Base-by-base conservation (phyloP, 2,329 filamentous ascomycete genomes). In the Fusarium denticulatum region DNA sequence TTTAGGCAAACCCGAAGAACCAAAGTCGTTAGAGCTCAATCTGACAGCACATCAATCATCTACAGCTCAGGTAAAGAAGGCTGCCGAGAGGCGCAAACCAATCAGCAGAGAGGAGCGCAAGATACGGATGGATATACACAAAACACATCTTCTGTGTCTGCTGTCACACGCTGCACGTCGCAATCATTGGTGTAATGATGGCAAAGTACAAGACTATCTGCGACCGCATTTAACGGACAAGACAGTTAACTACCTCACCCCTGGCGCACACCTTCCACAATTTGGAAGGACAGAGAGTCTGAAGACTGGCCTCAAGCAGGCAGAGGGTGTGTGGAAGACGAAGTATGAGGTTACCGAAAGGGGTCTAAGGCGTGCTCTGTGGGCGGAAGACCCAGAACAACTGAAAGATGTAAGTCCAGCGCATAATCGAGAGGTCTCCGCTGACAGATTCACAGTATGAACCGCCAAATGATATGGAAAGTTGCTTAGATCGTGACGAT, bases 121-220 rank as follows among this genome's bases (percentile, higher is more conserved):
- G 47, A 83, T 80, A 20, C 90, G 95, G 26, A 80, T 96, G 36
- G 88, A 94, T 58, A 87, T 95, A n/a, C 96, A 99, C 81, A 97
- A 96, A 81, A 86, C 91, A 69, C 95, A 99, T 82, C 74, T 98
- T 1, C 84, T 98, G 20, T 97, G 94, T 79, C 86, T 99, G 5
- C 82, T 99, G 22, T 90, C 91, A 15, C 94, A 98, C 81, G 88
- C 92, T 22, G 88, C 93, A 73, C 86, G 90, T 64, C 90, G 95
- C 62, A 99, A 98, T 79, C 85, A 89, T 61, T 98, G 96, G 94
- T 98, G 95, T 83, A 97, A 97, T 77, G 92, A 96, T 79, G 77
- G 84, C 20, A 83, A 87, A 64, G 89, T 93, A 14, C 94, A 97
- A 79, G 87, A 85, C 45, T 83, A 82, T n/a, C 82, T 97, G 45